Base-by-base conservation (phyloP, 176 grass and related monocot genomes). In the Dendrocalamus sinicus region DNA sequence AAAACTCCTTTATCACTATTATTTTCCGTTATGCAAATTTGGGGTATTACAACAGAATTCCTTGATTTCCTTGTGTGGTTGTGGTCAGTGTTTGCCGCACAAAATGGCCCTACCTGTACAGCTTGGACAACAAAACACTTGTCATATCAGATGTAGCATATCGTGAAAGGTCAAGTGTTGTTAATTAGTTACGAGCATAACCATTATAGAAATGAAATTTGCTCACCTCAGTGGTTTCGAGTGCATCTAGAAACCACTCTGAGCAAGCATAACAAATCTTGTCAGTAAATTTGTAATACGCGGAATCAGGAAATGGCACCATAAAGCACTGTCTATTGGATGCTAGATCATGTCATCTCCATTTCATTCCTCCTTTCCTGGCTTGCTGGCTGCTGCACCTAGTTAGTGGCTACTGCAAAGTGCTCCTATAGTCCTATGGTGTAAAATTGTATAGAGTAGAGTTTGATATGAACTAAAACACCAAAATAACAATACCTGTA, bases 41-140 rank as follows among this genome's bases (percentile, higher is more conserved):
- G 26, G 26, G 26, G 26, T 26, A 26, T 26, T 26, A 26, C 26
- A 26, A 26, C 26, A 26, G 26, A 0, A 26, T 26, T 26, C 26
- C 26, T 26, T 26, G 26, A 26, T 26, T 26, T 26, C 26, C 26
- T 26, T 26, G 26, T 26, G 26, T 26, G 26, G 26, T 19, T 50
- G 61, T 80, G 70, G 77, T 53, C 32, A 81, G 35, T 37, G 22
- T 47, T 82, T 24, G 37, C 64, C 78, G 82, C 65, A 76, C 53
- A 89, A 81, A 75, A 80, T 51, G 67, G 10, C 39, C 4, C 58
- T 55, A 67, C 4, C 82, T 80, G 51, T 83, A 72, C 32, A 77
- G 8, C 35, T 35, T 80, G 1, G 8, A 81, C 78, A 26, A 67
- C 17, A 59, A 26, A 82, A 19, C n/a, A 62, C 28, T 30, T 52